A percentile compares a stretch with the other conserved stretches of the same genome.
Conservation (phyloP, 345 rosid species). For the Triadica sebifera region DNA sequence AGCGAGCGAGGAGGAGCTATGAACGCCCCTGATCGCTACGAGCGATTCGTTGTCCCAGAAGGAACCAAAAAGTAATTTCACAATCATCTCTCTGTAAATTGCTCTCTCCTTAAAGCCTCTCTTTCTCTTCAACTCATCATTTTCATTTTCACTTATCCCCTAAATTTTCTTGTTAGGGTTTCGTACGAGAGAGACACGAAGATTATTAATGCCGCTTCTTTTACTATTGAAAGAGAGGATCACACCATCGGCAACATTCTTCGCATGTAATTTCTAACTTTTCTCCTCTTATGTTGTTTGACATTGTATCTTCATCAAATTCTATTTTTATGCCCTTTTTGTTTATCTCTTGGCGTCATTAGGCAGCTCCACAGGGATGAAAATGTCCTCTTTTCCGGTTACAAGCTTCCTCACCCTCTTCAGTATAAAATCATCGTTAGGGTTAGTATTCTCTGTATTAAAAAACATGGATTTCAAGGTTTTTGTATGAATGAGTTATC, state of each 20-base stretch:
- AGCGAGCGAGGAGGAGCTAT: slow-evolving; percentile 33
- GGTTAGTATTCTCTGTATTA: slow-evolving; percentile 36
- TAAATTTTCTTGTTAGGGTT: slow-evolving; percentile 47
- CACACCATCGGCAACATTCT: slow-evolving; percentile 85
- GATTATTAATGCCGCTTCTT: slow-evolving; percentile 83
- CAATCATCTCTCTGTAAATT: too few relatives aligned
- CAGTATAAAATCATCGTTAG: slow-evolving; percentile 85
- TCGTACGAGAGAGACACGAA: slow-evolving; percentile 87
- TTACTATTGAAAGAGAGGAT: slow-evolving; percentile 81
- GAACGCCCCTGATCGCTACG: slow-evolving; percentile 93
- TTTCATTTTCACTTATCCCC: background rate
- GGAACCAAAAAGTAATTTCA: slow-evolving; percentile 64
- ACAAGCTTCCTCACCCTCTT: slow-evolving; percentile 94
- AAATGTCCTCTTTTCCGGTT: slow-evolving; percentile 90
- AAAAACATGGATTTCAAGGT: background rate
- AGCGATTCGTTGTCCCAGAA: slow-evolving; percentile 86
- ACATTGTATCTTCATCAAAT: slow-evolving; percentile 2
- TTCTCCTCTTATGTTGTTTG: background rate
- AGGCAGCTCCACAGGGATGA: slow-evolving; percentile 96
- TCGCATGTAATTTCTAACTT: slow-evolving; percentile 48
- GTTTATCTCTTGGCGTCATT: background rate
- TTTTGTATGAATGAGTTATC: background rate
- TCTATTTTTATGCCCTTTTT: background rate
- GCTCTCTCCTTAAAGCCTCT: too few relatives aligned
- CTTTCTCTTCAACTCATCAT: background rate